Percentiles rank a stretch among this genome's conserved stretches.
phyloP scores from a whole-genome alignment of 2,329 filamentous ascomycete species.

The Catunica adiposa region DNA sequence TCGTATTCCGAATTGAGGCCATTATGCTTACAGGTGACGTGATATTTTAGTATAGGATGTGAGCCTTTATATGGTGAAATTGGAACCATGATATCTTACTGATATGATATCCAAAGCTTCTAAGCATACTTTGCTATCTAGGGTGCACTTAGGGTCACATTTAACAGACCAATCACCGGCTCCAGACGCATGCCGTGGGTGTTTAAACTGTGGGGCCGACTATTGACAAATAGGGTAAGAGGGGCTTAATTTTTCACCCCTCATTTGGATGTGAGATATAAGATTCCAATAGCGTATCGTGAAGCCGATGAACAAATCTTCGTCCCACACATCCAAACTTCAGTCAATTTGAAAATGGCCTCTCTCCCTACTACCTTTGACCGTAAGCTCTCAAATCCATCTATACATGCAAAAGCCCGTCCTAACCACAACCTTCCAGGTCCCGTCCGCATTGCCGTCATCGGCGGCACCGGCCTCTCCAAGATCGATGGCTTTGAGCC shows the following conservation, averaged over 20 bases:
- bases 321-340: background rate
- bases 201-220: background rate
- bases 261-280: background rate
- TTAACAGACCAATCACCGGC: slow-evolving; percentile 2
- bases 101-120: background rate
- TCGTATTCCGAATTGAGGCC: slow-evolving; percentile 2
- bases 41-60: background rate
- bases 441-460: slow-evolving; percentile 69
- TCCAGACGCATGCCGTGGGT: background rate
- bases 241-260: slow-evolving; percentile 4
- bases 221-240: background rate
- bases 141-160: background rate
- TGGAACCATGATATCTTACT: background rate
- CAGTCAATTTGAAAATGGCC: slow-evolving; percentile 26
- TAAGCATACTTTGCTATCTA: background rate
- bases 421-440: slow-evolving; percentile 25
- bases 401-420: background rate
- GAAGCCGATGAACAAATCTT: background rate
- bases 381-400: slow-evolving; percentile 26
- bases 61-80: background rate
- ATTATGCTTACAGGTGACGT: background rate
- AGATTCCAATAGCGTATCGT: background rate
- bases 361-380: slow-evolving; percentile 42
- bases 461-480: slow-evolving; percentile 83
- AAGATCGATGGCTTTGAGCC: slow-evolving; percentile 75